Evolutionary conservation across 1,284 basidiomycete genomes (phyloP).

Genomic region (Sanghuangporus sanghuang): DNA sequence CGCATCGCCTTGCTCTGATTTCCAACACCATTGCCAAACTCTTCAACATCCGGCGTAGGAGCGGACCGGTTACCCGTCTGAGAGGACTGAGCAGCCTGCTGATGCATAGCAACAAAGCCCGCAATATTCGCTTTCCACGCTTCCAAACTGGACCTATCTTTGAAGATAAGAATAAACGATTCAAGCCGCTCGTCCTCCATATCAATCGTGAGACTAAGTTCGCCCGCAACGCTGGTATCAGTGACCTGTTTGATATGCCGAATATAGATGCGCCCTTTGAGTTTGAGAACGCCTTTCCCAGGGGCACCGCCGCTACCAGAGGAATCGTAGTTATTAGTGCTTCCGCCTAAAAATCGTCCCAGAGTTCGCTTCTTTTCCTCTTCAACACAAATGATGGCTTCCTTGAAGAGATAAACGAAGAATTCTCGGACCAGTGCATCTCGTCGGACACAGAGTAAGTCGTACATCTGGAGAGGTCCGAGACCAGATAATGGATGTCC

Average conservation of each 20-base stretch:
- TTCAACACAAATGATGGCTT: conserved; percentile 93
- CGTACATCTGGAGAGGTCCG: conserved; percentile 87
- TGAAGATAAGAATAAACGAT: conserved; percentile 92
- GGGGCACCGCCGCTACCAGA: conserved; percentile 27
- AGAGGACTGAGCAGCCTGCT: conserved; percentile 35
- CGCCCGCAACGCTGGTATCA: conserved; percentile 70
- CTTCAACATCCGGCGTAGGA: conserved; percentile 55
- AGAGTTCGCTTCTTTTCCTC: conserved; percentile 87
- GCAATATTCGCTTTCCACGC: conserved; percentile 83
- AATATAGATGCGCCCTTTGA: conserved; percentile 94
- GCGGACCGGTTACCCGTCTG: conserved; percentile 25
- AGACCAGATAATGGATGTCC: conserved; percentile 84
- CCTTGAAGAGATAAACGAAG: conserved; percentile 93
- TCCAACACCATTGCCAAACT: conserved; percentile 52
- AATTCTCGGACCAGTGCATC: conserved; percentile 86
- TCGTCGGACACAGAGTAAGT: conserved; percentile 83
- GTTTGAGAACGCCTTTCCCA: conserved; percentile 75
- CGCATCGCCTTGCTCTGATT: conserved; percentile 63
- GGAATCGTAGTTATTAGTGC: conserved; percentile 36
- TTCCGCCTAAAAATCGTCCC: conserved; percentile 51
- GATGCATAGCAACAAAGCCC: conserved; percentile 63
- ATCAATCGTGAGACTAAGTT: conserved; percentile 87
- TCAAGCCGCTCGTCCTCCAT: conserved; percentile 94
- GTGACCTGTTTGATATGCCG: conserved; percentile 86
- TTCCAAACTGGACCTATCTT: conserved; percentile 82